Evolutionary conservation across 1,284 basidiomycete genomes (phyloP).

Genomic region (Waitea zeae): DNA sequence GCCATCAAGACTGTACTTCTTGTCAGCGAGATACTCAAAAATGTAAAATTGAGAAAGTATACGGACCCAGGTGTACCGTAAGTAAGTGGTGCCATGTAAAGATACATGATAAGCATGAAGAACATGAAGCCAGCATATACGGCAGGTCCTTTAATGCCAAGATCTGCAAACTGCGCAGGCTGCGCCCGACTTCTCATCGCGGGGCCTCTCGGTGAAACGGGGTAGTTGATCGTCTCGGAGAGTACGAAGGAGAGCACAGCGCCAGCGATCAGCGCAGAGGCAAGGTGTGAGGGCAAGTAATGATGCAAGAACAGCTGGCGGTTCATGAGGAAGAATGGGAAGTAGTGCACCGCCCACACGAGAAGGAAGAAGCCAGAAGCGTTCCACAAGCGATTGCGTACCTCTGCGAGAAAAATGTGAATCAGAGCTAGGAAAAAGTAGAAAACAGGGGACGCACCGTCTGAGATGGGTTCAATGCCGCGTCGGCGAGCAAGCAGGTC

Average conservation of each 20-base stretch:
- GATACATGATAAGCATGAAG: slow-evolving; percentile 48
- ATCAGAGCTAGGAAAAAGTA: background rate
- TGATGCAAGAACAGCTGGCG: slow-evolving; percentile 97
- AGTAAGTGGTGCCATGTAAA: slow-evolving; percentile 74
- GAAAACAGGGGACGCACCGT: slow-evolving; percentile 35
- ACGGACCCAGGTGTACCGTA: slow-evolving; percentile 85
- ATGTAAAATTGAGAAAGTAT: slow-evolving; percentile 2
- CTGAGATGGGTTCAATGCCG: slow-evolving; percentile 73
- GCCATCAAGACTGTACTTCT: slow-evolving; percentile 41
- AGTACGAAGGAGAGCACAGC: slow-evolving; percentile 84
- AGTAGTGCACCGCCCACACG: slow-evolving; percentile 91
- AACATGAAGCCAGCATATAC: slow-evolving; percentile 43
- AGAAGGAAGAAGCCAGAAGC: slow-evolving; percentile 90
- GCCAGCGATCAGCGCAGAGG: slow-evolving; percentile 83
- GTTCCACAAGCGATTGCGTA: slow-evolving; percentile 87
- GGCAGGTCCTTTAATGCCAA: slow-evolving; percentile 50
- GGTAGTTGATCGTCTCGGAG: slow-evolving; percentile 87
- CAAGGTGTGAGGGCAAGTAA: slow-evolving; percentile 90
- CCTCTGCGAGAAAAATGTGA: slow-evolving; percentile 31
- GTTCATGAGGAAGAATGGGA: slow-evolving; percentile 96
- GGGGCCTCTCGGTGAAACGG: slow-evolving; percentile 56
- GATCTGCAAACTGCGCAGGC: slow-evolving; percentile 50
- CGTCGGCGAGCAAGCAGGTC: slow-evolving; percentile 81
- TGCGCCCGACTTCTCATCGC: slow-evolving; percentile 32
- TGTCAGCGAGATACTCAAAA: slow-evolving; percentile 7